Evolutionary conservation across 345 rosid genomes (phyloP).

Genomic region (Sonneratia alba): DNA sequence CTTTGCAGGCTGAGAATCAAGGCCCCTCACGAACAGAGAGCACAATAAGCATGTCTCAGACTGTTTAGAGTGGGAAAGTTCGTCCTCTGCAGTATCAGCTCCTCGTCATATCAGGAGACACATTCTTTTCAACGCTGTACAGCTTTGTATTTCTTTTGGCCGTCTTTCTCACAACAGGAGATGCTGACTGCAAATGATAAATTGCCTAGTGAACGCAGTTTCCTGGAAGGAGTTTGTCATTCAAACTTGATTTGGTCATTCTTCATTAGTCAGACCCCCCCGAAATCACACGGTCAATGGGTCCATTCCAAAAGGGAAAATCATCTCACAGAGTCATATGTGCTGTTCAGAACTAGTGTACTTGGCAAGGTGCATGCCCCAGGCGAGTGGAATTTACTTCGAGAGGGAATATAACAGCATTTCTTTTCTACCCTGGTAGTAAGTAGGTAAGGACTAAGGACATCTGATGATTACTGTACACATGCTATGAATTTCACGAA

Average conservation of each 20-base stretch:
- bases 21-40: slow-evolving; percentile 3
- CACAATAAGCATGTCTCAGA: slow-evolving; percentile 1
- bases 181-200: not conserved
- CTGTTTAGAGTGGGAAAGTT: slow-evolving; percentile 1
- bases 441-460: too few species aligned
- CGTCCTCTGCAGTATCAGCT: not conserved
- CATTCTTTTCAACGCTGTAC: not conserved
- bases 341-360: not conserved
- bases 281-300: not conserved
- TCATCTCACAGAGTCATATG: not conserved
- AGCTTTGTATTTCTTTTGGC: not conserved
- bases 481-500: not conserved
- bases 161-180: not conserved
- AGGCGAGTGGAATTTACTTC: not conserved
- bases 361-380: not conserved
- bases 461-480: too few species aligned
- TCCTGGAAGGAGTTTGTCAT: not conserved
- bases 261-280: not conserved
- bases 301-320: not conserved
- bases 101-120: not conserved
- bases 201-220: not conserved
- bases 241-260: not conserved
- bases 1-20: slow-evolving; percentile 4
- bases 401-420: not conserved
- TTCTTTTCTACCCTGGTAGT: not conserved